Conservation (phyloP, 129 eudicot species). For the Smallanthus sonchifolius region DNA sequence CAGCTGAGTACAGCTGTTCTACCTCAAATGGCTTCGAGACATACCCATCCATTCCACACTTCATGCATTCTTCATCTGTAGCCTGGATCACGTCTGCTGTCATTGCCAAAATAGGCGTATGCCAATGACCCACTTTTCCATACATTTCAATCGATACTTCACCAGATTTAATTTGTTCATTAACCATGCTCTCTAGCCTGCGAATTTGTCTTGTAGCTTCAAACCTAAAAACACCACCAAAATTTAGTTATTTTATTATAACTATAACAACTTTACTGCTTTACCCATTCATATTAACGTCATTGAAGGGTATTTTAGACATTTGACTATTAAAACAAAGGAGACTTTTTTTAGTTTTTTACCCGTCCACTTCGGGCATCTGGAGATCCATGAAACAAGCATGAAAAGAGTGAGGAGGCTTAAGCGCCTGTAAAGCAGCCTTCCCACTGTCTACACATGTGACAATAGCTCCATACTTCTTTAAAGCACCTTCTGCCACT, state of each 20-base stretch:
- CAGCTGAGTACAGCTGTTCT: constrained; percentile 65
- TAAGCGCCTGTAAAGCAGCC: constrained; percentile 53
- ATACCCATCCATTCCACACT: constrained; percentile 90
- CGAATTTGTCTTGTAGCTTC: constrained; percentile 79
- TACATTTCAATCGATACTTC: constrained; percentile 25
- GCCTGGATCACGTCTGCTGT: constrained; percentile 95
- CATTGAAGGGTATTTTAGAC: constrained; percentile 12
- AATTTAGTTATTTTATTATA: background rate
- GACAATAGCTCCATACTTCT: constrained; percentile 80
- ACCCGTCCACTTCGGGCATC: constrained; percentile 99
- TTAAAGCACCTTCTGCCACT: constrained; percentile 91
- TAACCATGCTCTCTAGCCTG: constrained; percentile 35
- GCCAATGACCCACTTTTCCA: constrained; percentile 51
- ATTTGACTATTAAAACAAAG: constrained; percentile 1
- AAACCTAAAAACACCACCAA: constrained; percentile 44
- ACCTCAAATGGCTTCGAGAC: constrained; percentile 84
- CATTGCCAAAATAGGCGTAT: constrained; percentile 90
- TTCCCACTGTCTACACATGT: constrained; percentile 77
- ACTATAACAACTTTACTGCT: background rate
- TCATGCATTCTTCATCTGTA: constrained; percentile 59
- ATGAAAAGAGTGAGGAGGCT: constrained; percentile 74
- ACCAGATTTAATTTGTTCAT: constrained; percentile 28
- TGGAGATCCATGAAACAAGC: constrained; percentile 99
- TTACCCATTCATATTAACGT: background rate
- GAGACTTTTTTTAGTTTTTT: background rate